Evolutionary conservation across 2,329 filamentous ascomycete species (phyloP).

Genomic region (Clonostachys rosea): DNA sequence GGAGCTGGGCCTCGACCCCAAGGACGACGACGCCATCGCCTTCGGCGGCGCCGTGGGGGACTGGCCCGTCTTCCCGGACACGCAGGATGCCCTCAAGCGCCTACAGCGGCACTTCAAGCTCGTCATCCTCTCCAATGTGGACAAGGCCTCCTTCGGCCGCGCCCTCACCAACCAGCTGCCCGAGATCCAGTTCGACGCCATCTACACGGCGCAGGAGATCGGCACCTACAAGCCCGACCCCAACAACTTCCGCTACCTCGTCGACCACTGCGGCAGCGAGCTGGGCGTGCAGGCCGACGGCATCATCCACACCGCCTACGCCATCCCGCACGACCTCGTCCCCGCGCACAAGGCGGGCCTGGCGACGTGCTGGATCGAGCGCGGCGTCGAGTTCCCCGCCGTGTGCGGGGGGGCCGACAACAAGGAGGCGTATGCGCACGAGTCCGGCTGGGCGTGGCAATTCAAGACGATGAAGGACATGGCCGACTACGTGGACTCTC

Average conservation of each 20-base stretch:
- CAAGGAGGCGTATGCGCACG: constrained; percentile 26
- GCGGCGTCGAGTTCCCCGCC: constrained; percentile 32
- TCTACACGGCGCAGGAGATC: constrained; percentile 68
- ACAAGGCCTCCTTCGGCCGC: constrained; percentile 25
- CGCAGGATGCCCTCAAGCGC: constrained; percentile 42
- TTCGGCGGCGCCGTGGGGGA: constrained; percentile 40
- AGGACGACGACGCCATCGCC: constrained; percentile 1
- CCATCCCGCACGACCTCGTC: constrained; percentile 62
- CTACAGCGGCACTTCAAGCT: constrained; percentile 50
- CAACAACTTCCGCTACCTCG: constrained; percentile 62
- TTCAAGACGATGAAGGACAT: constrained; percentile 55
- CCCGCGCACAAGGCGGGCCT: constrained; percentile 58
- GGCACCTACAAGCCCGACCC: constrained; percentile 66
- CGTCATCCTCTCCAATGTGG: constrained; percentile 57
- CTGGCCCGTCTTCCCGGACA: constrained; percentile 56
- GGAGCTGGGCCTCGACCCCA: constrained; percentile 7
- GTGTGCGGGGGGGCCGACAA: constrained; percentile 12
- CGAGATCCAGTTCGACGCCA: constrained; percentile 50
- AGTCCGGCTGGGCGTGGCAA: constrained; percentile 35
- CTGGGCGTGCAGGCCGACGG: constrained; percentile 47
- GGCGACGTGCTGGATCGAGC: constrained; percentile 60
- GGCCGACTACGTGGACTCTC: constrained; percentile 48
- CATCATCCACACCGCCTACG: constrained; percentile 66
- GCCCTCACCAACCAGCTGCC: constrained; percentile 29
- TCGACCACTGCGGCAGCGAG: constrained; percentile 43